Conservation (phyloP, 805 yeast species). For the Metschnikowia sp. region DNA sequence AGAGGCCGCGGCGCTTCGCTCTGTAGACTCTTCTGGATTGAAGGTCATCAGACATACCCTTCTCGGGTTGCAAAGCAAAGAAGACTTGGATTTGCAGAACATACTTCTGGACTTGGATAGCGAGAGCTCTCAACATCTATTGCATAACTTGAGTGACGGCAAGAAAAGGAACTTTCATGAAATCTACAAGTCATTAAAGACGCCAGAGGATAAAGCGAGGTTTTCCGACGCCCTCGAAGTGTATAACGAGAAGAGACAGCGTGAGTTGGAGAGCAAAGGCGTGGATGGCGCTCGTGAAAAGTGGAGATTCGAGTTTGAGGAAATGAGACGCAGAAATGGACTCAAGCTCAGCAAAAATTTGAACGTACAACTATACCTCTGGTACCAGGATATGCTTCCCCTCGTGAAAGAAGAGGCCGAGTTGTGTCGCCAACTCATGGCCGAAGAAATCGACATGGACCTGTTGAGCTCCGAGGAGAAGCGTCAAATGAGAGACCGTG, state of each 20-base stretch:
- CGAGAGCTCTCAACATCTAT: conserved; percentile 24
- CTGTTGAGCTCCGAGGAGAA: conserved; percentile 13
- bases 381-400: conserved; percentile 78
- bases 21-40: conserved; percentile 77
- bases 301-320: conserved; percentile 84
- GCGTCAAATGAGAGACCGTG: conserved; percentile 39
- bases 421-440: conserved; percentile 47
- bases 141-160: conserved; percentile 30
- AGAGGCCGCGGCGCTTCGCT: conserved; percentile 49
- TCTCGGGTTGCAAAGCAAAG: conserved; percentile 33
- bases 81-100: conserved; percentile 21
- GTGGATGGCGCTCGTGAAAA: conserved; percentile 81
- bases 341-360: conserved; percentile 54
- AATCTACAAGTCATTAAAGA: conserved; percentile 50
- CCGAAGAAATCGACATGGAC: conserved; percentile 19
- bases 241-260: conserved; percentile 74
- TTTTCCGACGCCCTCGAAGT: conserved; percentile 69
- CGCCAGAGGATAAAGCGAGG: conserved; percentile 38
- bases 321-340: conserved; percentile 56
- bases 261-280: conserved; percentile 70
- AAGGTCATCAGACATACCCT: conserved; percentile 75
- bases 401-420: conserved; percentile 63
- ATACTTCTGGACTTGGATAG: conserved; percentile 27
- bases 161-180: conserved; percentile 62
- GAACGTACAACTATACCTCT: conserved; percentile 74